These are phyloP conservation scores for Mycena galericulata DNA, from an alignment of 768 basidiomycete species.

Conservation along the genomic window DNA sequence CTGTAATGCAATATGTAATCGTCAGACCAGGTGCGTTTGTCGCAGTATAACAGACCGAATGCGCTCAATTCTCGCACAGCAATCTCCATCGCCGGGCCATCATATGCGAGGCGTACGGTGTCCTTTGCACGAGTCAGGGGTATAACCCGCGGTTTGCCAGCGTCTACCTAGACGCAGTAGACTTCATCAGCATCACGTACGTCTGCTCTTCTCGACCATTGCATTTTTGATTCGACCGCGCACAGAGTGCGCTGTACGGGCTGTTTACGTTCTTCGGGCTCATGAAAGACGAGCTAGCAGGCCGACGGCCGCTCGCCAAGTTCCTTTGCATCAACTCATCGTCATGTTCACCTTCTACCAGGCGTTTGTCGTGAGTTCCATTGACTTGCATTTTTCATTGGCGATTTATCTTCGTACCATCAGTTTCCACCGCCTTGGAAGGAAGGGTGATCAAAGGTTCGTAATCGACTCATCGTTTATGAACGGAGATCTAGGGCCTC, in stretches of 20 bases:
- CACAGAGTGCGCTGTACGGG: slow-evolving; percentile 83
- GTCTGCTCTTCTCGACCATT: slow-evolving; percentile 17
- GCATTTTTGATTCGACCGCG: no score
- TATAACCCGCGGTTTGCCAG: slow-evolving; percentile 72
- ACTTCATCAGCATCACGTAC: slow-evolving; percentile 87
- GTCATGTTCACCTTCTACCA: slow-evolving; percentile 95
- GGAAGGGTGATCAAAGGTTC: slow-evolving; percentile 77
- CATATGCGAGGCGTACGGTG: slow-evolving; percentile 73
- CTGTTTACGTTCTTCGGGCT: slow-evolving; percentile 86
- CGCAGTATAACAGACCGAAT: not conserved
- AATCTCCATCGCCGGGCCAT: slow-evolving; percentile 82
- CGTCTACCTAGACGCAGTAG: slow-evolving; percentile 76
- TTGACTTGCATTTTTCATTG: not conserved
- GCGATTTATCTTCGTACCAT: not conserved
- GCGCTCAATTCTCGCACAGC: slow-evolving; percentile 37
- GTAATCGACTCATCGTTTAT: not conserved
- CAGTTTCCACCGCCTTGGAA: slow-evolving; percentile 75
- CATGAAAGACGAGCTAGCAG: slow-evolving; percentile 80
- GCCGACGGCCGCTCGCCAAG: slow-evolving; percentile 83
- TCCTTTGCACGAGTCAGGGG: slow-evolving; percentile 77
- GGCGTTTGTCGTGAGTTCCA: slow-evolving; percentile 69
- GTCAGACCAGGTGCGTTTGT: slow-evolving; percentile 60
- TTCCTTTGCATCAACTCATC: slow-evolving; percentile 90
- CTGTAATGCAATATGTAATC: slow-evolving; percentile 90
- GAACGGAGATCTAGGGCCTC: no score